Evolutionary conservation across 768 basidiomycete species (phyloP), one percentile per base, ranked within the genome.

Genomic region (Tremella fuciformis): DNA sequence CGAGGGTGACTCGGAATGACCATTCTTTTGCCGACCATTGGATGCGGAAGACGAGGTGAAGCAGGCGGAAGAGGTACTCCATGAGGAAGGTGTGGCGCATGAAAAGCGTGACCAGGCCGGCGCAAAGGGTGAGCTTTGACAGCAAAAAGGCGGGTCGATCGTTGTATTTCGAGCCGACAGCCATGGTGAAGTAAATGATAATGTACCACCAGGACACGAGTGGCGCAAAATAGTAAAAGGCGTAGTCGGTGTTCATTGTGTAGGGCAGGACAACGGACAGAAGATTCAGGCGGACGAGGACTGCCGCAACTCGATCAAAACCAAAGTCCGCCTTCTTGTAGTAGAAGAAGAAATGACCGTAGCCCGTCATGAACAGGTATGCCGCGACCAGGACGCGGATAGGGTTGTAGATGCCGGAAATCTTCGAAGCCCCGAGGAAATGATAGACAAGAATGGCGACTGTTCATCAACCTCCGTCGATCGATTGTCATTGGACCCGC

Each of bases 351-450:
- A 88, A 87, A 70, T 91, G 89, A 16, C 77, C 76, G 55, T 78
- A 96, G 44, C 91, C 91, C 21, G 88, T 88, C 90, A 93, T 90
- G 78, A 91, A 93, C 15, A 92, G 81, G 74, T 91, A 92, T 1
- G 88, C 83, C 13, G 91, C 89, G 19, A 96, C 91, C 29, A 93
- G 80, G 24, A 89, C 86, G 50, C 91, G 85, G 44, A 93, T 85
- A 39, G 88, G 87, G 71, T 94, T 93, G 78, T 94, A 94, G 57
- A 94, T 90, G n/a, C 89, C 89, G 9, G 87, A 87, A 57, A 91
- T 82, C 77, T 88, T 88, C 22, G 90, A 91, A n/a, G 87, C 91
- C 19, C 88, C 88, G 41, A 87, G 78, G 76, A 91, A 91, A 77
- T 94, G 91, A 71, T 96, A 94, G 67, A 92, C 84, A n/a, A 96